phyloP scores from a whole-genome alignment of 495 filamentous ascomycete genomes.

The Cercophora scortea region DNA sequence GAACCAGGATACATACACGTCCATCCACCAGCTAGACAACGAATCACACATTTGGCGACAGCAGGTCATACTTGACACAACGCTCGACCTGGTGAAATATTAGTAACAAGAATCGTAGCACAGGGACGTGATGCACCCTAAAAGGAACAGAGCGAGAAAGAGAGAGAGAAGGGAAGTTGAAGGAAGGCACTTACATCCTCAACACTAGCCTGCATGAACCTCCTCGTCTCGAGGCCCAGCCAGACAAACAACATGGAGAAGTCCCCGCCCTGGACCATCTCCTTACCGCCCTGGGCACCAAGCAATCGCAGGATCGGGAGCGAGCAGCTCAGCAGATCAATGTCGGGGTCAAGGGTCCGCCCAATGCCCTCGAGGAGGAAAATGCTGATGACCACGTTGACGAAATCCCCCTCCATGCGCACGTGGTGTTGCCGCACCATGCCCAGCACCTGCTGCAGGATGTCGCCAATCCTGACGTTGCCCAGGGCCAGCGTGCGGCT shows the following conservation, averaged over 20 bases:
- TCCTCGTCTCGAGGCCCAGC: conserved; percentile 83
- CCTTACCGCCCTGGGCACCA: conserved; percentile 66
- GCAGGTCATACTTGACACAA: conserved; percentile 75
- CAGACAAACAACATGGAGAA: conserved; percentile 92
- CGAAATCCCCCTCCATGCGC: conserved; percentile 92
- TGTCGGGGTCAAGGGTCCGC: conserved; percentile 70
- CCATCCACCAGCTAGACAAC: background rate
- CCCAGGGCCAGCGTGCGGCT: conserved; percentile 84
- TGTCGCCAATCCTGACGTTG: conserved; percentile 93
- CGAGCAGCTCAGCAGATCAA: conserved; percentile 81
- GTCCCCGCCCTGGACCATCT: conserved; percentile 63
- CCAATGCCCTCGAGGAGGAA: conserved; percentile 93
- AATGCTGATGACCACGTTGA: conserved; percentile 95
- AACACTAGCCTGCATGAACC: conserved; percentile 77
- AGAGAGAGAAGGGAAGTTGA: no score
- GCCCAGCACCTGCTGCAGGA: conserved; percentile 76
- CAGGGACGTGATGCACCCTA: background rate
- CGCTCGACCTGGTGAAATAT: conserved; percentile 48
- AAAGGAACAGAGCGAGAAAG: background rate
- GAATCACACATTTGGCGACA: conserved; percentile 70
- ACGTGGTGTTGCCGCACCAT: conserved; percentile 97
- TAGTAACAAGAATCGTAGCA: background rate
- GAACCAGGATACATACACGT: background rate
- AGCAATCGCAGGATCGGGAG: conserved; percentile 87
- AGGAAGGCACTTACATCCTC: conserved; percentile 58